Base-by-base conservation (phyloP, 179 eudicot species). In the Spergularia azorica region DNA sequence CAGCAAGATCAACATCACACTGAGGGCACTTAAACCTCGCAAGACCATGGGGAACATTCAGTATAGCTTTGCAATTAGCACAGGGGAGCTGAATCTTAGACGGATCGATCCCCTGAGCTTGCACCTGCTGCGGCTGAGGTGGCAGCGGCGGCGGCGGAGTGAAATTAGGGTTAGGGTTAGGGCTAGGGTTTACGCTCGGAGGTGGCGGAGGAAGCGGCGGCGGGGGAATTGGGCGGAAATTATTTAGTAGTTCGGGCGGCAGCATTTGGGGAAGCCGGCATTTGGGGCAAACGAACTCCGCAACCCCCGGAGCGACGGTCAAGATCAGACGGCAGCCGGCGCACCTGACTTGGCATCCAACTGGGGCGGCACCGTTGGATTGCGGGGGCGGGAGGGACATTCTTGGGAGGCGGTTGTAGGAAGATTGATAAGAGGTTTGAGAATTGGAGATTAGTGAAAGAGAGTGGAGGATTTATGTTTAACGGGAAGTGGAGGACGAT, bases 1-100 rank as follows among this genome's bases (percentile, higher is more conserved):
- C 88, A 3, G 92, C 94, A 8, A 93, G 96, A 60, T 89, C 93
- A 21, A 89, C 77, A 3, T 80, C 84, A 65, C 99, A 95, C 79
- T 95, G 99, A 38, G 99, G 99, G 58, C 99, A 95, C 69, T 86
- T 80, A 39, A 95, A 95, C 46, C 96, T 80, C 1, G 91, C 73
- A 18, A 95, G 83, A 3, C 99, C 99, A 66, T 95, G 92, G 1
- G 99, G 99, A 55, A 95, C 98, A 76, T 94, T 95, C 43, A 95
- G 93, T 13, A 93, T 81, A 51, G 98, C 98, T 86, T 95, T 95
- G 57, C 99, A 95, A 61, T 89, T 86, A 26, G 97, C 98, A 72
- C 99, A 95, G 6, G 98, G 98, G 0, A 95, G 89, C 88, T 93
- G 98, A 83, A 94, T 90, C 89, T 93, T 95, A 3, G 90, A 80